Base-by-base conservation (phyloP, 768 basidiomycete species). In the Kwoniella heveanensis region DNA sequence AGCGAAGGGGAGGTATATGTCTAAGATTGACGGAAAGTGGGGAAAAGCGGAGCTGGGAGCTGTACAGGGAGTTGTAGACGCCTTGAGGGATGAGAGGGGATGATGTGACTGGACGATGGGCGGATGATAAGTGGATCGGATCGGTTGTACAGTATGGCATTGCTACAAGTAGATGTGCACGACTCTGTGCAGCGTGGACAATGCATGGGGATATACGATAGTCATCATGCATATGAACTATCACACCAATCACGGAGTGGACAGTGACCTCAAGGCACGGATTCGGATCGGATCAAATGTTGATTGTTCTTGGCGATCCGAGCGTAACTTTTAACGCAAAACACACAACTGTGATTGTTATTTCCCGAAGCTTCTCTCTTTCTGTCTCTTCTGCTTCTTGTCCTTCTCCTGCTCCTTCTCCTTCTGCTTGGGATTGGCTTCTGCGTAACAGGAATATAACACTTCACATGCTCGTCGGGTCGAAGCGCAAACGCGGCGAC, bases 1-100 rank as follows among this genome's bases (percentile, higher is more conserved):
- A 17, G 75, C 77, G 2, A 78, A 72, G 62, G 77, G 79, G 12
- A 71, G 71, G 55, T 78, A 69, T 61, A 77, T 78, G 76, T 64
- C 67, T 30, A 78, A 77, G 54, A 65, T 78, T 3, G 71, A 70
- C 10, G 76, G 78, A 2, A 77, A 75, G 53, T 77, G 74, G 71
- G 70, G 71, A 21, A 67, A 67, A 49, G 37, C 19, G 26, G 77
- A 77, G 62, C 30, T 51, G 46, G 59, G 25, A 17, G 37, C 61
- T 25, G 24, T 73, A 2, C 29, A 61, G 46, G 57, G 46, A 12
- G 46, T 72, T 7, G 17, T 70, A 5, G 57, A 62, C 21, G 49
- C 54, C 6, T 24, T 64, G 25, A 51, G 55, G 27, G 52, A 15
- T 9, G 48, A 9, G 48, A 22, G 48, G 48, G 48, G 10, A 49